Percentiles rank a stretch among this genome's conserved stretches.
Conservation (phyloP, 2,329 filamentous ascomycete genomes). For the Bimuria novae-zelandiae region DNA sequence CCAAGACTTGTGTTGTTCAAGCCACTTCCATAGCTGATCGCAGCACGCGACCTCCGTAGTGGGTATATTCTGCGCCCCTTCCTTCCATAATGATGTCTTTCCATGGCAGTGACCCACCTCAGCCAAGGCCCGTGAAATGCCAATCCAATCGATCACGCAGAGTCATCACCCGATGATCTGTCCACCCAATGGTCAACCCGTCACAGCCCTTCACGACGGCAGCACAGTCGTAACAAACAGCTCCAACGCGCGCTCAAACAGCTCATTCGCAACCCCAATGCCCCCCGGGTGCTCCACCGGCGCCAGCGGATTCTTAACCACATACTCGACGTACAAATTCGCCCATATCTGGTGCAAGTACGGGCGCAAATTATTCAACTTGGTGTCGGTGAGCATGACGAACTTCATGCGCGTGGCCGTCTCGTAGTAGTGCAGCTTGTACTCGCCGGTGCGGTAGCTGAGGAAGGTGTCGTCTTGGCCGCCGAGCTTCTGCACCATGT, state of each 20-base stretch:
- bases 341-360: slow-evolving; percentile 98
- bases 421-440: slow-evolving; percentile 99
- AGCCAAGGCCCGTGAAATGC: no score
- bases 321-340: slow-evolving; percentile 95
- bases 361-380: slow-evolving; percentile 86
- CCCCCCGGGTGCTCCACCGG: slow-evolving; percentile 65
- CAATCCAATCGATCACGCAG: no score
- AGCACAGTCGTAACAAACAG: slow-evolving; percentile 67
- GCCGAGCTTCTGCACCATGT: slow-evolving; percentile 95
- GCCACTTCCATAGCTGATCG: background rate
- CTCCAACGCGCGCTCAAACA: slow-evolving; percentile 71
- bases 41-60: no score
- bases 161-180: no score
- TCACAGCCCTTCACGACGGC: slow-evolving; percentile 39
- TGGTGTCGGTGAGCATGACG: slow-evolving; percentile 92
- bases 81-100: background rate
- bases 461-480: slow-evolving; percentile 92
- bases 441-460: slow-evolving; percentile 88
- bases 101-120: no score
- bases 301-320: slow-evolving; percentile 68
- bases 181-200: no score
- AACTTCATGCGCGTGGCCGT: slow-evolving; percentile 95
- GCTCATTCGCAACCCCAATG: slow-evolving; percentile 66
- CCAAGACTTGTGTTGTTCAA: no score
- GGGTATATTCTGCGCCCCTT: background rate